Evolutionary conservation across 139 green algal species (phyloP).

Genomic region (Chlamydomonas schloesseri): DNA sequence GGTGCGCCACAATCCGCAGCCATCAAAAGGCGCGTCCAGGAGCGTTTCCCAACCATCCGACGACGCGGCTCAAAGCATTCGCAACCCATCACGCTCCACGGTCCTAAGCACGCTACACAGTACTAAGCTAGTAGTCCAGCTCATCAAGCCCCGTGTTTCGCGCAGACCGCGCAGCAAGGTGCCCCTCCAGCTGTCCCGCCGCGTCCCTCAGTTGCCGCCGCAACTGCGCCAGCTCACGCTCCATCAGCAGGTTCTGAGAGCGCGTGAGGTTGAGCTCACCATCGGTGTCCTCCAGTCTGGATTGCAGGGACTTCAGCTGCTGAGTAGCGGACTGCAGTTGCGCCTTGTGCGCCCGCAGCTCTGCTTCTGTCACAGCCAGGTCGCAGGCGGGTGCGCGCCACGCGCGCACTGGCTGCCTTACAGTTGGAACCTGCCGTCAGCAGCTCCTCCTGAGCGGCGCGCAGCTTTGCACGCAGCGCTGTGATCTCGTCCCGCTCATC

Average conservation of each 20-base stretch:
- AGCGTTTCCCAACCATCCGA: no score
- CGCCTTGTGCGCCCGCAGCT: constrained; percentile 33
- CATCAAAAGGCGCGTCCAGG: no score
- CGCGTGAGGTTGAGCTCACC: constrained; percentile 38
- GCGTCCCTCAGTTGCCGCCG: constrained; percentile 35
- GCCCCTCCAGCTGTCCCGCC: constrained; percentile 29
- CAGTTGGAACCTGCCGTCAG: constrained; percentile 21
- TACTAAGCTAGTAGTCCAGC: not conserved
- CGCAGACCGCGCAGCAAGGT: constrained; percentile 18
- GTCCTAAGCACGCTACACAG: no score
- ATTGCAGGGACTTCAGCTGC: constrained; percentile 36
- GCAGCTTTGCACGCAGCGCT: constrained; percentile 1
- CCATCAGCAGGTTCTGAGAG: constrained; percentile 34
- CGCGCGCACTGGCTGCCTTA: constrained; percentile 2
- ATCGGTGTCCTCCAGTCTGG: constrained; percentile 21
- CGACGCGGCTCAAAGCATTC: no score
- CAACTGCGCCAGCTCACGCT: constrained; percentile 29
- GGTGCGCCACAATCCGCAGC: no score
- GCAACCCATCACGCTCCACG: no score
- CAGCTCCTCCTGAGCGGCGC: constrained; percentile 28
- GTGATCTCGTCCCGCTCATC: not conserved
- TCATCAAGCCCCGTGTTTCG: not conserved
- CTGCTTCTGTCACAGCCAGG: constrained; percentile 35
- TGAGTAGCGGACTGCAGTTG: not conserved
- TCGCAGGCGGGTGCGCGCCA: constrained; percentile 26